phyloP scores from a whole-genome alignment of 805 yeast genomes.

The Ogataea saltuana region DNA sequence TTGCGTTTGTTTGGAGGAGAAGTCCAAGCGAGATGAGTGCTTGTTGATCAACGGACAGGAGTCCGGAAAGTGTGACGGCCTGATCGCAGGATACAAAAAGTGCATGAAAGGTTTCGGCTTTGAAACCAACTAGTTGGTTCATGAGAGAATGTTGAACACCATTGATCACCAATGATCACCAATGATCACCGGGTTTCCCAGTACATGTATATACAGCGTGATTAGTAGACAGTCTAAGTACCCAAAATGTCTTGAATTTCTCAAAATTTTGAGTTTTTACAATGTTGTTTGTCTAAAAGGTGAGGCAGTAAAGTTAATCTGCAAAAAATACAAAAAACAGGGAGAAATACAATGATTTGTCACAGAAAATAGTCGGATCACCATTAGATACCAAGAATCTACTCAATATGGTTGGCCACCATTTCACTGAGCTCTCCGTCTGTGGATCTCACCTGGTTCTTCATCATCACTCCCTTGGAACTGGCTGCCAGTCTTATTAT shows the following conservation, averaged over 20 bases:
- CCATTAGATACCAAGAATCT: too few species aligned
- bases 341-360: too few species aligned
- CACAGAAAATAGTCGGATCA: too few species aligned
- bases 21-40: constrained; percentile 78
- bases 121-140: constrained; percentile 37
- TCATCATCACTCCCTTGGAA: constrained; percentile 51
- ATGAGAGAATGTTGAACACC: neutral
- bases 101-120: constrained; percentile 96
- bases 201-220: neutral
- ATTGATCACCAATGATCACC: too few species aligned
- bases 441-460: constrained; percentile 59
- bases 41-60: constrained; percentile 81
- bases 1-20: constrained; percentile 80
- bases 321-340: too few species aligned
- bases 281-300: too few species aligned
- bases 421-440: constrained; percentile 49
- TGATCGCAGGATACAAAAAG: constrained; percentile 70
- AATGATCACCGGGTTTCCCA: too few species aligned
- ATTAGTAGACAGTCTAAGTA: too few species aligned
- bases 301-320: too few species aligned
- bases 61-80: constrained; percentile 71
- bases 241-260: too few species aligned
- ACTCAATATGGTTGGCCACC: constrained; percentile 52
- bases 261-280: too few species aligned
- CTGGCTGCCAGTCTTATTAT: constrained; percentile 50